Evolutionary conservation across 2,329 filamentous ascomycete species (phyloP), one percentile per base, ranked within the genome.

Genomic region (Hypoxylon sp.): DNA sequence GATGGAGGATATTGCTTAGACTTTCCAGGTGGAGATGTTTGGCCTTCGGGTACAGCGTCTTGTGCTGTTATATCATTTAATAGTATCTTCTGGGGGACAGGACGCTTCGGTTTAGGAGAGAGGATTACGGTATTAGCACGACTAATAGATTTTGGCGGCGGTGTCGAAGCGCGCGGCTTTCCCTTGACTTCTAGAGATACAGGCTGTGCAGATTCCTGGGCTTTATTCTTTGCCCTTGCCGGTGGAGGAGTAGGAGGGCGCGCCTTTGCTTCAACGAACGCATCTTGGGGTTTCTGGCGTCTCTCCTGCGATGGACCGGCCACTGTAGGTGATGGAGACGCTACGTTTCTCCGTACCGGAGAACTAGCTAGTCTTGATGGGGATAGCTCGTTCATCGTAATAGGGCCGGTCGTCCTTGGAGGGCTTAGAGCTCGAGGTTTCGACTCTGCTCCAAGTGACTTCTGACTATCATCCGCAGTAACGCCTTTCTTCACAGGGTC

Each of bases 341-440:
- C 19, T 23, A 69, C 62, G 32, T 61, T 72, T 45, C 69, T 68
- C 71, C 71, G 72, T 6, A 65, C 72, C 38, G 61, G 19, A 32
- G 70, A 38, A 45, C 70, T 72, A 49, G 73, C 71, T 25, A 69
- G 21, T 51, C 52, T 70, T 10, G 74, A 74, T 30, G 76, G 74
- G 5, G 75, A 75, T 7, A 67, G 55, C 1, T 72, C 68, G 19
- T 64, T 57, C 32, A 72, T 74, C 51, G 63, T 56, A n/a, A 70
- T 67, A 23, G 76, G 77, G 25, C 74, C 78, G 48, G 72, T 60
- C 28, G 72, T 64, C 60, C 76, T 75, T 13, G 78, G 74, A 2
- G 80, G 78, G 9, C 78, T 81, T 46, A 75, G 64, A 13, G 77
- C 68, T 51, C 74, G 77, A 63, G 74, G 46, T 45, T 69, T 74